Evolutionary conservation across 306 rosid species (phyloP), one percentile per base, ranked within the genome.

Genomic region (Casuarina equisetifolia): DNA sequence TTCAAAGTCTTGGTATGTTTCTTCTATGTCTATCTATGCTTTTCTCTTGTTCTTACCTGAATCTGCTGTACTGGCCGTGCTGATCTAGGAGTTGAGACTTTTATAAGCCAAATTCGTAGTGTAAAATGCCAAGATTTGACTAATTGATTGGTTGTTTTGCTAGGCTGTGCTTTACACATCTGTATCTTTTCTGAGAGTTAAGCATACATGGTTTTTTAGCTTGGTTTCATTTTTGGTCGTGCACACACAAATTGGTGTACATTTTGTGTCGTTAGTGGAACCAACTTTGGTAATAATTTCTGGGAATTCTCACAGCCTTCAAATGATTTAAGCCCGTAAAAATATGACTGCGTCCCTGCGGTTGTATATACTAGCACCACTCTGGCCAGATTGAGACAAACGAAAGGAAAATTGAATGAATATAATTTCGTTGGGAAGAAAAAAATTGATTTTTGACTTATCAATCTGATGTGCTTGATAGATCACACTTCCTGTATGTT

Each of bases 1-100:
- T 84, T 81, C 93, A 92, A 87, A 96, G 99, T 87, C 94, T 92
- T 70, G 99, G 99, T 96, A 89, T 83, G 70, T 39, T 59, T 71
- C 61, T 58, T 69, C 45, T 77, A 10, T 40, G 51, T 49, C 64
- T 75, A 53, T 58, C 35, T 39, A 39, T 51, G 36, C 43, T 48
- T 53, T 17, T 20, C 40, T 61, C 48, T 73, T 53, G 61, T 74
- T 53, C 9, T 62, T 53, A 67, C 58, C 52, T 67, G 44, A 13
- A 63, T 40, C 78, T 17, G 36, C 54, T 58, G 59, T 25, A 42
- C 57, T 75, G 48, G 15, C 58, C 78, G 20, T 76, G 70, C 70
- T 62, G 42, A 72, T 43, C 59, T 73, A 6, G 49, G 70, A 25
- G 39, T 66, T 66, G 70, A 17, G 70, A 66, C 12, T 32, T 66